phyloP scores from a whole-genome alignment of 2,329 filamentous ascomycete genomes.

The Sphaerulina musiva region DNA sequence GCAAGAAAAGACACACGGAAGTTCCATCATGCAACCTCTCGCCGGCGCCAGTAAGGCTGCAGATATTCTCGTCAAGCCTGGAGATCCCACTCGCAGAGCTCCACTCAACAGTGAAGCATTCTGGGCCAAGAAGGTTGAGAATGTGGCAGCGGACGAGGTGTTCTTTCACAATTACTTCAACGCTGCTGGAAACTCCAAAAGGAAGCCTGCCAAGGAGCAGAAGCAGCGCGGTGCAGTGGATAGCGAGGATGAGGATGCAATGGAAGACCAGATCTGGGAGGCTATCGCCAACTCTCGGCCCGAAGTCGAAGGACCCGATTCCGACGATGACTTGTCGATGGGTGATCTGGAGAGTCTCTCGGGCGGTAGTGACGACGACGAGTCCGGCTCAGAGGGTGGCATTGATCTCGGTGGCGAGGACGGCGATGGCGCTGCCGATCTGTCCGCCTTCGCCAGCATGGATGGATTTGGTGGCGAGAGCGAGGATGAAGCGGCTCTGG shows the following conservation, averaged over 20 bases:
- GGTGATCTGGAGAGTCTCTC: constrained; percentile 39
- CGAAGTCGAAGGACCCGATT: constrained; percentile 61
- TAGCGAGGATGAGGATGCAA: constrained; percentile 38
- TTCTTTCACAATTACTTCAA: constrained; percentile 99
- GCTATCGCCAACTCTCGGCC: constrained; percentile 76
- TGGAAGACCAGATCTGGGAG: constrained; percentile 77
- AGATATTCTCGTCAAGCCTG: constrained; percentile 56
- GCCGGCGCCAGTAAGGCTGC: constrained; percentile 52
- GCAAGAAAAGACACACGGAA: constrained; percentile 58
- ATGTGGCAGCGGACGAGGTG: constrained; percentile 83
- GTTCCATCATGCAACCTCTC: constrained; percentile 95
- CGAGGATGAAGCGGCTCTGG: constrained; percentile 48
- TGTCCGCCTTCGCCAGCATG: constrained; percentile 38
- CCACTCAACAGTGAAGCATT: constrained; percentile 82
- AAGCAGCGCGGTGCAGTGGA: constrained; percentile 43
- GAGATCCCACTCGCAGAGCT: constrained; percentile 40
- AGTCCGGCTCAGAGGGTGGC: constrained; percentile 42
- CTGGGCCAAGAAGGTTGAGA: constrained; percentile 82
- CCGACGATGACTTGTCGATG: constrained; percentile 54
- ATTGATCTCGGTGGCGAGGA: constrained; percentile 39
- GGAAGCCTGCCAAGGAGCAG: constrained; percentile 51
- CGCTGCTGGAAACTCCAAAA: constrained; percentile 51
- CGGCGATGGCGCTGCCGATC: constrained; percentile 34
- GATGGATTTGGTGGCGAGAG: constrained; percentile 28
- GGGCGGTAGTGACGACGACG: constrained; percentile 34